Evolutionary conservation across 495 filamentous ascomycete genomes (phyloP).

Genomic region (Penicillium riverlandense): DNA sequence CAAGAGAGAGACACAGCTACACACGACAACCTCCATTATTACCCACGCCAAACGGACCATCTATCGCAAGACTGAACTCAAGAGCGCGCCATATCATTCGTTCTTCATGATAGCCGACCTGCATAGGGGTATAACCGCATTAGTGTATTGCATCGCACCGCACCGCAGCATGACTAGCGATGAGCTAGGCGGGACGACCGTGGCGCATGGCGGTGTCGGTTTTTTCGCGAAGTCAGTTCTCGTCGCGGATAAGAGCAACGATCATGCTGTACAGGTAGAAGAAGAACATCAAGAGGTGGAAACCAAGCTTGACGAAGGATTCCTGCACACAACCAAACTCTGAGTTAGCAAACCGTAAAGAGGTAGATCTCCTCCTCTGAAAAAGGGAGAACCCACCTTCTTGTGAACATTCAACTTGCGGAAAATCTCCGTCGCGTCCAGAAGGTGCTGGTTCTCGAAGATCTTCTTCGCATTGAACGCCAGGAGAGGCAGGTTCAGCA

Average conservation of each 20-base stretch:
- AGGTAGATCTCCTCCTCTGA: background rate
- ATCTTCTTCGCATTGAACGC: conserved; percentile 98
- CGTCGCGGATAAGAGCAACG: conserved; percentile 92
- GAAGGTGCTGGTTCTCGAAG: conserved; percentile 88
- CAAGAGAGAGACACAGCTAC: conserved; percentile 1
- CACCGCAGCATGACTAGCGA: background rate
- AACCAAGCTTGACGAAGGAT: conserved; percentile 98
- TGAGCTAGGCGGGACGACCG: conserved; percentile 20
- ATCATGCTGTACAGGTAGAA: conserved; percentile 99
- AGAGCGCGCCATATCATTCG: conserved; percentile 6
- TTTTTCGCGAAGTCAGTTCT: conserved; percentile 58
- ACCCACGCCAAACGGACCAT: conserved; percentile 4
- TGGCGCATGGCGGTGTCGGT: conserved; percentile 37
- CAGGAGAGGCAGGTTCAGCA: conserved; percentile 88
- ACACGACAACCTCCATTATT: conserved; percentile 12
- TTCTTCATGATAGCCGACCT: too few relatives aligned
- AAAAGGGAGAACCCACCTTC: conserved; percentile 55
- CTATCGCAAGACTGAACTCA: conserved; percentile 12
- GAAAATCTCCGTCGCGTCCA: conserved; percentile 99
- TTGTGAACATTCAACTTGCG: conserved; percentile 98
- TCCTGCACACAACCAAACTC: conserved; percentile 50
- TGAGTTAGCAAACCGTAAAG: too few relatives aligned
- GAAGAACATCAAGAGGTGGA: conserved; percentile 99
- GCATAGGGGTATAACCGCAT: background rate
- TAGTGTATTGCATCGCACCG: conserved; percentile 3